phyloP scores from a whole-genome alignment of 1,284 basidiomycete species.

The Trichosporon ovoides region DNA sequence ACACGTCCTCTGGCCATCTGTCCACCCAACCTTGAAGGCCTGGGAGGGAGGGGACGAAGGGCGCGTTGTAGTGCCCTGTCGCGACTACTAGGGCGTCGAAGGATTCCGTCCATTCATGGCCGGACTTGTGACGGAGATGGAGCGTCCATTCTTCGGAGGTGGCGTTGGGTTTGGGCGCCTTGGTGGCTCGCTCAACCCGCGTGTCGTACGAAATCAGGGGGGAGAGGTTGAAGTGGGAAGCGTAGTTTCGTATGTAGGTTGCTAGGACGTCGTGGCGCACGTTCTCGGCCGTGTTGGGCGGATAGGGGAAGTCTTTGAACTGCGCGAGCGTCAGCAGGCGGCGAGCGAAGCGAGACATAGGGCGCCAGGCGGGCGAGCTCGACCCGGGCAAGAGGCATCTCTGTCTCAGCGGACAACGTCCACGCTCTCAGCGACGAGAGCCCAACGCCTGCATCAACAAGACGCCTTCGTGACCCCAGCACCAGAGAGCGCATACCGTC shows the following conservation, averaged over 20 bases:
- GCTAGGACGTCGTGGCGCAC: conserved; percentile 26
- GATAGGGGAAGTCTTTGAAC: conserved; percentile 34
- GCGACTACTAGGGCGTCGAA: conserved; percentile 54
- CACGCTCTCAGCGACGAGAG: no score
- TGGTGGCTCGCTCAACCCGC: conserved; percentile 52
- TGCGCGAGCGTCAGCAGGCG: conserved; percentile 9
- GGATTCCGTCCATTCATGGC: conserved; percentile 34
- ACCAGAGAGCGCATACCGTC: no score
- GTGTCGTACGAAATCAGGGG: conserved; percentile 52
- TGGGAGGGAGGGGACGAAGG: conserved; percentile 45
- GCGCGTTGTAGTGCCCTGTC: conserved; percentile 50
- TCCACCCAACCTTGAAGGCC: conserved; percentile 49
- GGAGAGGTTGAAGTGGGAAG: conserved; percentile 48
- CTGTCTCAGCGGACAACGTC: no score
- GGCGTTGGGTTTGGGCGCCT: background rate
- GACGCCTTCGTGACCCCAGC: no score
- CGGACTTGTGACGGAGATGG: conserved; percentile 25
- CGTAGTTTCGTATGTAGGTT: conserved; percentile 41
- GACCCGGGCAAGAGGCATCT: no score
- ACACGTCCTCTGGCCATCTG: conserved; percentile 45
- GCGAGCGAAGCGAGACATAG: no score
- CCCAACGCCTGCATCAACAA: conserved; percentile 28
- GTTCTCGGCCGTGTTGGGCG: conserved; percentile 22
- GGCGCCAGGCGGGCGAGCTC: no score
- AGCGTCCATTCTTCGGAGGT: conserved; percentile 29